Percentiles rank a stretch among this genome's conserved stretches.
Evolutionary conservation across 2,329 filamentous ascomycete species (phyloP).

Genomic region (Incumbomyces lentus): DNA sequence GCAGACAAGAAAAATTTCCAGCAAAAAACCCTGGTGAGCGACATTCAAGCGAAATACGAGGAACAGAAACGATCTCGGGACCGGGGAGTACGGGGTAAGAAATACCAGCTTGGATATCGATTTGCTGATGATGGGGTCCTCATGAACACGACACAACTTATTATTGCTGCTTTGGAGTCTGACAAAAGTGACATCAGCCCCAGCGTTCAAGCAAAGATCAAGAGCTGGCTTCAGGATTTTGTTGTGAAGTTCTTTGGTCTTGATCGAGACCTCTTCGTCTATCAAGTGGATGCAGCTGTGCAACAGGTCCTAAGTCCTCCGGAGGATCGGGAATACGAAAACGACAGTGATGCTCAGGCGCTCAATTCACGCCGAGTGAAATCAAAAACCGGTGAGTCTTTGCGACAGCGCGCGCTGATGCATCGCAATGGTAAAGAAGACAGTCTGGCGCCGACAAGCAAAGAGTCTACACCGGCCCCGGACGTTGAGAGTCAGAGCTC

Average conservation of each 20-base stretch:
- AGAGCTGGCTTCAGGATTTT: slow-evolving; percentile 67
- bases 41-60: slow-evolving; percentile 86
- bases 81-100: slow-evolving; percentile 49
- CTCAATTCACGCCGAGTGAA: slow-evolving; percentile 57
- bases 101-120: slow-evolving; percentile 64
- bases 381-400: slow-evolving; percentile 60
- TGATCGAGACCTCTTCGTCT: slow-evolving; percentile 56
- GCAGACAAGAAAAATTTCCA: slow-evolving; percentile 87
- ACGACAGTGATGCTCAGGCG: slow-evolving; percentile 63
- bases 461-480: slow-evolving; percentile 64
- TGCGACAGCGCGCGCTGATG: slow-evolving; percentile 79
- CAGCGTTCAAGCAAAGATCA: slow-evolving; percentile 59
- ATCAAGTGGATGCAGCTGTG: slow-evolving; percentile 32
- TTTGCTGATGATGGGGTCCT: slow-evolving; percentile 64
- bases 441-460: slow-evolving; percentile 66
- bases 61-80: slow-evolving; percentile 68
- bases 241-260: slow-evolving; percentile 68
- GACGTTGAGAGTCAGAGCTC: slow-evolving; percentile 11
- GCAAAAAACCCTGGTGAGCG: slow-evolving; percentile 77
- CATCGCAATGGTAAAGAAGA: slow-evolving; percentile 70
- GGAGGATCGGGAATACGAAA: slow-evolving; percentile 63
- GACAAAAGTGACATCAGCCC: slow-evolving; percentile 42
- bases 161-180: slow-evolving; percentile 41
- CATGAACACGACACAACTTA: slow-evolving; percentile 38
- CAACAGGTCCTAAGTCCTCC: slow-evolving; percentile 52